Evolutionary conservation across 2,329 filamentous ascomycete genomes (phyloP).

Genomic region (Blastomyces parvus): DNA sequence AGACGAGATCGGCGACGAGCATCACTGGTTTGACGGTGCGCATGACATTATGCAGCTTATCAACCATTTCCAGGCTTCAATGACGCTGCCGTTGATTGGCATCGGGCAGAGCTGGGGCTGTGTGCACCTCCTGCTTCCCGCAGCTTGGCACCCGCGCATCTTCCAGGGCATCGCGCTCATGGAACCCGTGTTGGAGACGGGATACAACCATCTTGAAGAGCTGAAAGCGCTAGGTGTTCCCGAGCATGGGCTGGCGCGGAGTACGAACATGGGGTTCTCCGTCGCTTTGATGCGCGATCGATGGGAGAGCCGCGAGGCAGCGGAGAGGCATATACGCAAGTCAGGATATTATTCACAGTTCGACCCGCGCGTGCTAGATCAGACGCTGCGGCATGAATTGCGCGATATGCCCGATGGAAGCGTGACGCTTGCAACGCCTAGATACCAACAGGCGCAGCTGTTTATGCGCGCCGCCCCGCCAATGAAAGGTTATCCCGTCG

Average conservation of each 20-base stretch:
- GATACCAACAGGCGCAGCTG: not conserved
- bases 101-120: conserved; percentile 6
- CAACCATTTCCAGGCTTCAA: not conserved
- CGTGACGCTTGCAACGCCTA: not conserved
- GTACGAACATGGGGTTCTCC: not conserved
- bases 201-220: not conserved
- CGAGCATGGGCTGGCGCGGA: not conserved
- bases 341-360: not conserved
- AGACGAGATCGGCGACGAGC: not conserved
- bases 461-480: not conserved
- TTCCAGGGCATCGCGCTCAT: not conserved
- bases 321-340: not conserved
- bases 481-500: not conserved
- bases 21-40: not conserved
- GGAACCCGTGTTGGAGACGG: conserved; percentile 2
- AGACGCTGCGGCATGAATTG: not conserved
- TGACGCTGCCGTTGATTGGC: not conserved
- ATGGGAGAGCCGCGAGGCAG: not conserved
- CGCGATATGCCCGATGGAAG: conserved; percentile 1
- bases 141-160: conserved; percentile 3
- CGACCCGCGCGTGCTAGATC: not conserved
- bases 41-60: conserved; percentile 2
- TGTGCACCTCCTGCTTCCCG: not conserved
- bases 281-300: not conserved
- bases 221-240: not conserved